These are phyloP conservation scores for Podospora bellae-mahoneyi DNA, from an alignment of 495 filamentous ascomycete genomes.

Conservation along the genomic window DNA sequence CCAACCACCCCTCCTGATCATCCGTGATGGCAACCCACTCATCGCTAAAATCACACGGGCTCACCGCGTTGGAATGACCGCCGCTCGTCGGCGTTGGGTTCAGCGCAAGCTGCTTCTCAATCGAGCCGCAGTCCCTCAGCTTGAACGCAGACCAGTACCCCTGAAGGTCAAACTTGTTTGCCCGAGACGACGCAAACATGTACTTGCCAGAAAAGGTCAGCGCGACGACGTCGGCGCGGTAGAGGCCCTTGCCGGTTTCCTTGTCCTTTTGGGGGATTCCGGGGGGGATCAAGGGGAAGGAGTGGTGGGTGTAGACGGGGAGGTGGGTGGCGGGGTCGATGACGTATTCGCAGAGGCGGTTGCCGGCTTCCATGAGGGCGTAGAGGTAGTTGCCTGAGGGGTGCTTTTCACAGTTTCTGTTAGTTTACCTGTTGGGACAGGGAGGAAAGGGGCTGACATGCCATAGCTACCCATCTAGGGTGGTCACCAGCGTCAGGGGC, in stretches of 20 bases:
- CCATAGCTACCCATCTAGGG: slow-evolving; percentile 78
- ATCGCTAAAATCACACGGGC: slow-evolving; percentile 74
- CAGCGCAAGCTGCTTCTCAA: slow-evolving; percentile 72
- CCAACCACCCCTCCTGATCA: slow-evolving; percentile 78
- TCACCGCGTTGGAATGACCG: slow-evolving; percentile 79
- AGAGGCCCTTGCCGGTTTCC: slow-evolving; percentile 48
- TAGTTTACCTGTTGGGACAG: neutral
- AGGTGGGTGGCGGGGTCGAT: slow-evolving; percentile 70
- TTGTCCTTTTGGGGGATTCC: slow-evolving; percentile 52
- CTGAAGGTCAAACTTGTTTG: slow-evolving; percentile 69
- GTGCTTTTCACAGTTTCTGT: slow-evolving; percentile 35
- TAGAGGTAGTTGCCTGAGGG: slow-evolving; percentile 73
- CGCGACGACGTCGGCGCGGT: slow-evolving; percentile 74
- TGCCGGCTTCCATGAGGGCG: slow-evolving; percentile 81
- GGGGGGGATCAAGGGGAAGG: slow-evolving; percentile 72
- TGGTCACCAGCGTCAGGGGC: slow-evolving; percentile 70
- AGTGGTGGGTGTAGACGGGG: slow-evolving; percentile 77
- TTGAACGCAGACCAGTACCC: slow-evolving; percentile 78
- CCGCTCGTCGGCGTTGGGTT: slow-evolving; percentile 82
- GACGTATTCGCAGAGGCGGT: slow-evolving; percentile 73
- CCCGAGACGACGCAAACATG: slow-evolving; percentile 76
- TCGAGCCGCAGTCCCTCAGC: slow-evolving; percentile 63
- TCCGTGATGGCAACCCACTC: slow-evolving; percentile 84
- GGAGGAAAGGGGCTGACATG: neutral
- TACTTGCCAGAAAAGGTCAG: slow-evolving; percentile 62